A percentile compares a stretch with the other conserved stretches of the same genome.
phyloP scores from a whole-genome alignment of 441 rosid species.

The Omphalea diandra region DNA sequence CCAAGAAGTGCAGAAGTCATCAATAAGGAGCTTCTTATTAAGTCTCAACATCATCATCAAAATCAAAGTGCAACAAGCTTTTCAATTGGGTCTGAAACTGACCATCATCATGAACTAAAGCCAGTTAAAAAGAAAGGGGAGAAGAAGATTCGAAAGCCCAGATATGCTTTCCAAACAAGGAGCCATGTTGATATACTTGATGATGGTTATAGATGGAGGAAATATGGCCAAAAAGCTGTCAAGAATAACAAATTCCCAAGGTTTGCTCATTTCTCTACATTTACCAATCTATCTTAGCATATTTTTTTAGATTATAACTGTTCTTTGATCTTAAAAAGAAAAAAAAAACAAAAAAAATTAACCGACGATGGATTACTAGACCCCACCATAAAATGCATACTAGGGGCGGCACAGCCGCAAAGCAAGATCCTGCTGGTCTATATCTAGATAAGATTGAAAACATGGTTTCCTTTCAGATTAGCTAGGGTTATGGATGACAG shows the following conservation, averaged over 20 bases:
- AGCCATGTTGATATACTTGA: slow-evolving; percentile 58
- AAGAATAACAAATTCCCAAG: slow-evolving; percentile 61
- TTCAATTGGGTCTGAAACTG: slow-evolving; percentile 11
- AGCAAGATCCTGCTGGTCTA: slow-evolving; percentile 19
- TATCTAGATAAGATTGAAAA: too few species aligned
- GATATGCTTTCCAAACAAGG: slow-evolving; percentile 56
- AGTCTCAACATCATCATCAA: too few species aligned
- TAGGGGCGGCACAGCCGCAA: slow-evolving; percentile 5
- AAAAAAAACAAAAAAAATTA: too few species aligned
- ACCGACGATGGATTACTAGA: too few species aligned
- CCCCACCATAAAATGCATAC: neutral
- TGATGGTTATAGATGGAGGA: slow-evolving; percentile 57
- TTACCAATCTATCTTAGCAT: neutral
- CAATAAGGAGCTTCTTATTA: neutral
- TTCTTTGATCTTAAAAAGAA: too few species aligned
- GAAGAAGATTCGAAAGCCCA: slow-evolving; percentile 42
- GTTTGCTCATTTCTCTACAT: slow-evolving; percentile 17
- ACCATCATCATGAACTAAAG: neutral
- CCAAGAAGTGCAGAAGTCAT: neutral
- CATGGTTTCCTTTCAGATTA: slow-evolving; percentile 19
- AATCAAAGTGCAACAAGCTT: slow-evolving; percentile 11
- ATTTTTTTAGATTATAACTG: too few species aligned
- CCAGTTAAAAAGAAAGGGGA: slow-evolving; percentile 25
- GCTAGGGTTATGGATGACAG: slow-evolving; percentile 3
- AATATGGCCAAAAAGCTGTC: slow-evolving; percentile 58